phyloP scores from a whole-genome alignment of 1,284 basidiomycete genomes.

The Irpex sp. region DNA sequence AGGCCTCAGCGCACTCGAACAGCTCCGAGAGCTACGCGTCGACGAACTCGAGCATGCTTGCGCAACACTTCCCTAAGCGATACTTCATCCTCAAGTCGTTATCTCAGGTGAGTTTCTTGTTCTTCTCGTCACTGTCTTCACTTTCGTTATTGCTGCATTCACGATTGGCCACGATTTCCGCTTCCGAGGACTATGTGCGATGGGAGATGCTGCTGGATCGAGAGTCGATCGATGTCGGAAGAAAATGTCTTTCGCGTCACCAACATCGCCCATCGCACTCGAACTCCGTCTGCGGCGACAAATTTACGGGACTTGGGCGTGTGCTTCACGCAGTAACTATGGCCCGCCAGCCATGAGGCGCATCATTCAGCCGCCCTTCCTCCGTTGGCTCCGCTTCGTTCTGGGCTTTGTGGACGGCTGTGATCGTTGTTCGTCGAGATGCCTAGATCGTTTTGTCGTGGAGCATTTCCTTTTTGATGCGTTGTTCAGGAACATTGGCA shows the following conservation, averaged over 20 bases:
- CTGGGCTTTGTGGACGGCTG: not conserved
- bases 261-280: not conserved
- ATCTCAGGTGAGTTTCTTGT: constrained; percentile 55
- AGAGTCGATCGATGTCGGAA: not conserved
- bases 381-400: not conserved
- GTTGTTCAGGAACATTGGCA: not conserved
- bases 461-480: not conserved
- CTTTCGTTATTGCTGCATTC: not conserved
- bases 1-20: constrained; percentile 42
- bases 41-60: constrained; percentile 72
- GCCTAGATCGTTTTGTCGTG: not conserved
- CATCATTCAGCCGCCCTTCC: not conserved
- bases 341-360: not conserved
- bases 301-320: too few relatives aligned
- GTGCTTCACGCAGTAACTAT: not conserved
- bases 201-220: not conserved
- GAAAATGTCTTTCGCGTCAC: not conserved
- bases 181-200: not conserved
- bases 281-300: too few relatives aligned
- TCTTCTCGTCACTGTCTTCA: not conserved
- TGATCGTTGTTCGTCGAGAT: too few relatives aligned
- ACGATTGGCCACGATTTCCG: not conserved
- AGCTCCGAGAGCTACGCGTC: constrained; percentile 67
- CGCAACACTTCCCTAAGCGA: constrained; percentile 76
- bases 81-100: constrained; percentile 93